Conservation (phyloP, 2,329 filamentous ascomycete species). For the Verticillium tricorpus region DNA sequence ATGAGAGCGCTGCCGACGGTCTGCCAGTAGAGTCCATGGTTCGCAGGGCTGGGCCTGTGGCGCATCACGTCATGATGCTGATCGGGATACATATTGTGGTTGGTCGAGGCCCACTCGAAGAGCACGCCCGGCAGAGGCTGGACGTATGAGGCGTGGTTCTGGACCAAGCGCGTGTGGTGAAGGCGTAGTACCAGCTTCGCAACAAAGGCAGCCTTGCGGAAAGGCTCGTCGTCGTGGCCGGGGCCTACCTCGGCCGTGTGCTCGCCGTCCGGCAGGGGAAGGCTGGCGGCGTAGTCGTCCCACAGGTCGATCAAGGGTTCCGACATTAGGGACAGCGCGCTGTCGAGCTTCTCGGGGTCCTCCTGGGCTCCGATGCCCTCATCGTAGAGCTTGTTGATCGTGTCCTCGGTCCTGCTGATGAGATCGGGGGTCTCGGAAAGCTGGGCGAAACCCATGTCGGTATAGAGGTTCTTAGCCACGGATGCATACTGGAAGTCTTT, state of each 20-base stretch:
- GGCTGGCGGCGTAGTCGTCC: conserved; percentile 46
- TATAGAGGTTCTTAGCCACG: conserved; percentile 68
- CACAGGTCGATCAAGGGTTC: conserved; percentile 50
- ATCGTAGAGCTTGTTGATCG: conserved; percentile 62
- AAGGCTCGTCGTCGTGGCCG: conserved; percentile 54
- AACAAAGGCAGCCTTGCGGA: conserved; percentile 75
- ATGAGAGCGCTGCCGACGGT: conserved; percentile 69
- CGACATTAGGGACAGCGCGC: conserved; percentile 50
- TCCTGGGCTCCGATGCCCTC: conserved; percentile 54
- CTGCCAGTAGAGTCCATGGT: conserved; percentile 80
- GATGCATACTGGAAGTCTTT: conserved; percentile 61
- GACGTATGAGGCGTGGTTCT: conserved; percentile 25
- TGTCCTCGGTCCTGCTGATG: conserved; percentile 70
- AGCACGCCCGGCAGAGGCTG: conserved; percentile 69
- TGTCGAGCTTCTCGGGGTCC: conserved; percentile 51
- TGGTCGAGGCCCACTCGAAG: conserved; percentile 74
- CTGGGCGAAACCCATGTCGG: conserved; percentile 49
- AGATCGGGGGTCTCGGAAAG: conserved; percentile 67
- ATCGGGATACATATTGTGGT: conserved; percentile 67
- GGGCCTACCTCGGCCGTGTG: conserved; percentile 61
- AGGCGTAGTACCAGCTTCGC: conserved; percentile 73
- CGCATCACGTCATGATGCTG: conserved; percentile 62
- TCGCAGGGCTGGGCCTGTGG: conserved; percentile 67
- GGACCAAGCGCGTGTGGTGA: conserved; percentile 57
- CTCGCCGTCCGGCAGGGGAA: conserved; percentile 46